Evolutionary conservation across 2,329 filamentous ascomycete genomes (phyloP), one percentile per base, ranked within the genome.

Genomic region (Aureobasidium sp.): DNA sequence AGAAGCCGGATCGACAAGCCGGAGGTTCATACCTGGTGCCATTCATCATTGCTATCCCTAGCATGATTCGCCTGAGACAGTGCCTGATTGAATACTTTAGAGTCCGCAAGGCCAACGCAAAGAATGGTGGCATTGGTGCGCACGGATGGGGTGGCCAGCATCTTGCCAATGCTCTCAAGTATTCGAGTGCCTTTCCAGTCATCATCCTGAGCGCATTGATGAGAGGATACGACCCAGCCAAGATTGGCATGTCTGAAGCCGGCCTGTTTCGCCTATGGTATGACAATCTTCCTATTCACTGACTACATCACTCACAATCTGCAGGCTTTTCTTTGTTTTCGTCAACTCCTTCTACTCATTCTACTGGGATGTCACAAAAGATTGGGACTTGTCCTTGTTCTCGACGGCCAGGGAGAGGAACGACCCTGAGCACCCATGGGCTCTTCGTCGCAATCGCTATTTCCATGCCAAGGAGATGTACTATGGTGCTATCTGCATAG

Each of bases 321-420:
- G 78, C 52, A 94, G 90, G 86, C 78, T 95, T 33, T 75, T 82
- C 39, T 88, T 88, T 47, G 88, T 90, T 33, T 78, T 91, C 37
- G 71, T 94, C 68, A 97, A 99, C 74, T 95, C 90, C 15, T 79
- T 89, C 48, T 99, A 96, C 76, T 91, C 89, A n/a, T 97, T 97
- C 78, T 99, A 94, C 80, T 99, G 94, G 94, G 94, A 99, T 70
- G 86, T 97, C 33, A 82, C 90, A 61, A 94, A 92, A 77, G 94
- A 99, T 79, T 99, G 94, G 94, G 94, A 97, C 71, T 80, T 99
- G 65, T 90, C 88, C 0, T 81, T 97, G 15, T 89, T 97, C 70
- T 84, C 87, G 2, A 49, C 64, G 1, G 73, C 79, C 1, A 72
- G 77, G 15, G 79, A 84, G 64, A 83, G 87, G 65, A 79, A 80